Base-by-base conservation (phyloP, 306 rosid genomes). In the Cucumis sativus region DNA sequence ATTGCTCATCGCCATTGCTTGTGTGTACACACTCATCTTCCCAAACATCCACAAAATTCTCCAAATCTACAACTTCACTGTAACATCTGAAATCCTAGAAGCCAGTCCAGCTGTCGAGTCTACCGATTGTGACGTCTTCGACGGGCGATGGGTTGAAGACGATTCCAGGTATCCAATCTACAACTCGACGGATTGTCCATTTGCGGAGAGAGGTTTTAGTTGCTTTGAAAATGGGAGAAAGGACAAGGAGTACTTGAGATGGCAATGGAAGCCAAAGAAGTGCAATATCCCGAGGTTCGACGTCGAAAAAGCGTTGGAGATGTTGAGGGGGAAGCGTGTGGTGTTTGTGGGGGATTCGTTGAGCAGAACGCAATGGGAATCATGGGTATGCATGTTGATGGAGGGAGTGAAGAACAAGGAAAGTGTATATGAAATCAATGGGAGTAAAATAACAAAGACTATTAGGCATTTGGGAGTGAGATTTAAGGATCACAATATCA, bases 361-460 rank as follows among this genome's bases (percentile, higher is more conserved):
- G 88, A 87, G 97, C 78, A 85, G 99, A 84, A 90, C 99, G 5
- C 99, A 95, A 60, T 92, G 97, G 99, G 99, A 92, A 83, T 95
- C 99, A 61, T 85, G 89, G 84, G 85, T 92, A 64, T 90, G 97
- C 76, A 72, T 95, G 88, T 87, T 95, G 15, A 87, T 89, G 97
- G 85, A 88, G 7, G 99, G 96, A 37, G 90, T 95, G 79, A 91
- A 95, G 70, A 76, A 92, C 75, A 91, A 86, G 87, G 86, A 56
- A 62, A 90, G 89, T 81, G 97, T 95, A 20, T 89, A 88, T 74
- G 97, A 95, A 80, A 81, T 90, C 79, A 90, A 92, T 65, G 95
- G 95, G 79, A 84, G 85, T 17, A 77, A 80, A 79, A 95, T 95
- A 81, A 92, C 87, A 0, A 92, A 85, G 79, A 84, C 78, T 86